Evolutionary conservation across 2,329 filamentous ascomycete genomes (phyloP).

Genomic region (Leptographium procerum): DNA sequence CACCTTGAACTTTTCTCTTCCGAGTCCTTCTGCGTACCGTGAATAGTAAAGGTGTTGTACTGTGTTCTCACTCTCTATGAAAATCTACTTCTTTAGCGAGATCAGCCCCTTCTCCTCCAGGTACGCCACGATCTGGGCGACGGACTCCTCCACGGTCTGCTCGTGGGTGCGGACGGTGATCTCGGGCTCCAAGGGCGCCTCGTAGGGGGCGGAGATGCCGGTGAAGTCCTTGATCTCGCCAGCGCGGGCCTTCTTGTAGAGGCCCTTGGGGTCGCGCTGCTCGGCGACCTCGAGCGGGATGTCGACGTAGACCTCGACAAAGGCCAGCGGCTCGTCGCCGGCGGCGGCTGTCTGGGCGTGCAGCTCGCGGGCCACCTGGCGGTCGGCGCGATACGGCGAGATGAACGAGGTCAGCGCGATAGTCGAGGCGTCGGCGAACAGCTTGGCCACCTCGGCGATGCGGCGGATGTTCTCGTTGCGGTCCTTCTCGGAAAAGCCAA

Average conservation of each 20-base stretch:
- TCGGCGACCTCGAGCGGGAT: conserved; percentile 85
- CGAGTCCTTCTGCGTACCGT: no score
- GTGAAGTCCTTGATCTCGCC: conserved; percentile 97
- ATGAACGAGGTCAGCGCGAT: conserved; percentile 95
- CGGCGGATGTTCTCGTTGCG: conserved; percentile 96
- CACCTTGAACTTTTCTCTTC: no score
- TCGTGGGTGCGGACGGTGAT: conserved; percentile 76
- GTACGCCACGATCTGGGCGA: conserved; percentile 73
- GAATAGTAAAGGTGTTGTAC: no score
- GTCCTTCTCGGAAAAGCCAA: conserved; percentile 87
- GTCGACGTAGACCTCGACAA: conserved; percentile 91
- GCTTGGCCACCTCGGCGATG: conserved; percentile 88
- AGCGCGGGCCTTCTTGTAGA: conserved; percentile 92
- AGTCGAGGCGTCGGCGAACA: conserved; percentile 83
- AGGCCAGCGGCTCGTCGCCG: conserved; percentile 62
- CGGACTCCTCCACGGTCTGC: conserved; percentile 78
- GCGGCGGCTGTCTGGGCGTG: conserved; percentile 48
- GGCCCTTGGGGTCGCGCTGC: conserved; percentile 89
- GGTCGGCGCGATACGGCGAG: conserved; percentile 82
- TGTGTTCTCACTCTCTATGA: no score
- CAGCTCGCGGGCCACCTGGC: conserved; percentile 67
- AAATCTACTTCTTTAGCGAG: background rate
- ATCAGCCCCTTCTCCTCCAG: conserved; percentile 57
- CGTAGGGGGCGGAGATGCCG: conserved; percentile 88
- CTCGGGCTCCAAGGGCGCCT: conserved; percentile 76